Conservation (phyloP, 2,329 filamentous ascomycete genomes). For the Hawksworthiomyces lignivorus region DNA sequence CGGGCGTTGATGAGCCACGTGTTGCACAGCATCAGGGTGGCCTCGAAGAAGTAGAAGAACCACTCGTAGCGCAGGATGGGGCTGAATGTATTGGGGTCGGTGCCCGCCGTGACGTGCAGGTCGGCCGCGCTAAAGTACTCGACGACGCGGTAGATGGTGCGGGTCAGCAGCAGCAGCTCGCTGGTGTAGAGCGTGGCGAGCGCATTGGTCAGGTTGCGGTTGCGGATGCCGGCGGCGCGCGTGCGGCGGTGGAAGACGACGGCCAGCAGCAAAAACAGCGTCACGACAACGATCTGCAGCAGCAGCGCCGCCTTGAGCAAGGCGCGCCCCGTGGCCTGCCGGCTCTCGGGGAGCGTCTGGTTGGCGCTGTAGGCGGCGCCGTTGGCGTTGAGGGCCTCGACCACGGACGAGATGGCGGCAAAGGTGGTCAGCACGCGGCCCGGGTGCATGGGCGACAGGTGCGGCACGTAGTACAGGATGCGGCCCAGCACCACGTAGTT, state of each 20-base stretch:
- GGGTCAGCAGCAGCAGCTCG: constrained; percentile 38
- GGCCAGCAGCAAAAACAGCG: constrained; percentile 41
- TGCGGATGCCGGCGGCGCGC: constrained; percentile 25
- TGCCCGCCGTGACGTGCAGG: constrained; percentile 50
- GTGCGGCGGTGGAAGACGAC: constrained; percentile 41
- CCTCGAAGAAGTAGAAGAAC: constrained; percentile 54
- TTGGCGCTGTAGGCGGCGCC: constrained; percentile 43
- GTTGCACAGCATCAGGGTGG: constrained; percentile 43
- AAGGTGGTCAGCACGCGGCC: constrained; percentile 38
- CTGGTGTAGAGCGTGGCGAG: constrained; percentile 45
- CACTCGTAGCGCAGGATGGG: constrained; percentile 47
- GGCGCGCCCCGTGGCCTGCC: constrained; percentile 33
- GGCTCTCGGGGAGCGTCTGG: constrained; percentile 27
- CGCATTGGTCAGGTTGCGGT: constrained; percentile 24
- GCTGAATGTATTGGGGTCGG: constrained; percentile 48
- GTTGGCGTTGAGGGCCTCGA: constrained; percentile 41
- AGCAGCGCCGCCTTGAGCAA: constrained; percentile 44
- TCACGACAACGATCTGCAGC: constrained; percentile 47
- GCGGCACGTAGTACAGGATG: constrained; percentile 54
- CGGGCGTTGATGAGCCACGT: constrained; percentile 40
- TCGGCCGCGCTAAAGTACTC: constrained; percentile 48
- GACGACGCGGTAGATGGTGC: constrained; percentile 51
- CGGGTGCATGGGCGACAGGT: constrained; percentile 46
- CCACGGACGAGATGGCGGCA: constrained; percentile 35
- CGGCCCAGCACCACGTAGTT: constrained; percentile 59